These are phyloP conservation scores for Exsudoporus frostii DNA, from an alignment of 768 basidiomycete species.

Conservation along the genomic window DNA sequence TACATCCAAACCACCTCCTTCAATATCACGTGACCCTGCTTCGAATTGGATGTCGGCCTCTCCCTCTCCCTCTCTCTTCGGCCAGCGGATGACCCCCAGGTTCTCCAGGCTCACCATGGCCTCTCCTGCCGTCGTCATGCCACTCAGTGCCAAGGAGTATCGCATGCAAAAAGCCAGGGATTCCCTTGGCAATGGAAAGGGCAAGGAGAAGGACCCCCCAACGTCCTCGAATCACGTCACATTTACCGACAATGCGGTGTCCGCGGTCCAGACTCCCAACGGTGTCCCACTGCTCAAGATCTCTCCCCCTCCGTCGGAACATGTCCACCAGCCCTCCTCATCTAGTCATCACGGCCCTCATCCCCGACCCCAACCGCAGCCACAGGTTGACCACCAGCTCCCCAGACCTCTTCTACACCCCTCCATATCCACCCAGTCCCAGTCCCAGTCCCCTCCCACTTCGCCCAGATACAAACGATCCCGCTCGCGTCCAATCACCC, in stretches of 20 bases:
- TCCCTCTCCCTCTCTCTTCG: constrained; percentile 28
- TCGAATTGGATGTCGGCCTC: constrained; percentile 27
- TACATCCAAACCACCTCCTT: constrained; percentile 15
- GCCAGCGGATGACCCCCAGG: constrained; percentile 25
- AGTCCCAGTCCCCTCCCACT: background rate
- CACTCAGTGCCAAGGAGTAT: constrained; percentile 29
- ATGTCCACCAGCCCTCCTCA: background rate
- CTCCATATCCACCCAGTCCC: constrained; percentile 4
- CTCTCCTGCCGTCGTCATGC: constrained; percentile 29
- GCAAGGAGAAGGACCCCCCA: constrained; percentile 3
- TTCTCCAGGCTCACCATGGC: constrained; percentile 32
- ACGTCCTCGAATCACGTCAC: constrained; percentile 6
- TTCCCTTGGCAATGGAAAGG: constrained; percentile 4
- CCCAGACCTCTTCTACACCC: constrained; percentile 3
- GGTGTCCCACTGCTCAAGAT: constrained; percentile 13
- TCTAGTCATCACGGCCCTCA: background rate
- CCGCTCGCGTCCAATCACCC: constrained; percentile 18
- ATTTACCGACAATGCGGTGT: constrained; percentile 9
- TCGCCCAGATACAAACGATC: constrained; percentile 8
- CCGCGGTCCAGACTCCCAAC: background rate
- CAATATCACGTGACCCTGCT: constrained; percentile 24
- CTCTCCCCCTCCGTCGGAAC: constrained; percentile 12
- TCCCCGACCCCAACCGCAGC: constrained; percentile 3
- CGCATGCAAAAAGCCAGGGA: constrained; percentile 20
- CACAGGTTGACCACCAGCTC: background rate